Evolutionary conservation across 2,329 filamentous ascomycete genomes (phyloP), one percentile per base, ranked within the genome.

Genomic region (Aspergillus sp.): DNA sequence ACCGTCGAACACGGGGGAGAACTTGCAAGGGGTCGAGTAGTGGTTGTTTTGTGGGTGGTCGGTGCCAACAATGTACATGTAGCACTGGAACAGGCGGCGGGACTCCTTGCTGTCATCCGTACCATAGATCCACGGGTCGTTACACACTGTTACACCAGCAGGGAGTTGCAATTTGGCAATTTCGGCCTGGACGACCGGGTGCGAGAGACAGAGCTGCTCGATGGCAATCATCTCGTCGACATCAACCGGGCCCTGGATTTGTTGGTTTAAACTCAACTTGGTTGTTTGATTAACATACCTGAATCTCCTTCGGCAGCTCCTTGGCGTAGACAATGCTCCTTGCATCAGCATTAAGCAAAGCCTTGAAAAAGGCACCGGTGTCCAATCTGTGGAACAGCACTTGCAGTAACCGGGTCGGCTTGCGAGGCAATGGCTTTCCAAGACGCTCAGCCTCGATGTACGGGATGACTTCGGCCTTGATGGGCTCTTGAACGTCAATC

Each of bases 91-190:
- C 51, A 77, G 48, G 2, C 75, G 74, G 4, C 75, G 72, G 5
- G 64, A 65, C 54, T 77, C 75, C 4, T 76, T 73, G 15, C 65
- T 60, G 46, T 75, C 69, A 4, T 77, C 75, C 0, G 70, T 74
- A 70, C 82, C 84, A 61, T 91, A 92, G 39, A 90, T 90, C 89
- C 89, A 92, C 0, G 84, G 84, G 61, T 86, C 85, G 51, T 80
- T 78, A 60, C 85, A 81, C 19, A 87, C 77, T 2, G 79, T 79
- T 6, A 83, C 78, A 19, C 83, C 84, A 0, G 82, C 72, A 0
- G 85, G 84, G 0, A 87, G 76, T 57, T 86, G 71, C 59, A 87
- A 63, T 64, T 87, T 87, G 34, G 80, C 81, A 55, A 87, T 79
- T 60, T 84, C 84, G 2, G 81, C 82, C 65, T 84, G 76, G 8